phyloP scores from a whole-genome alignment of 2,329 filamentous ascomycete species.

The Calonectria leucothoes region DNA sequence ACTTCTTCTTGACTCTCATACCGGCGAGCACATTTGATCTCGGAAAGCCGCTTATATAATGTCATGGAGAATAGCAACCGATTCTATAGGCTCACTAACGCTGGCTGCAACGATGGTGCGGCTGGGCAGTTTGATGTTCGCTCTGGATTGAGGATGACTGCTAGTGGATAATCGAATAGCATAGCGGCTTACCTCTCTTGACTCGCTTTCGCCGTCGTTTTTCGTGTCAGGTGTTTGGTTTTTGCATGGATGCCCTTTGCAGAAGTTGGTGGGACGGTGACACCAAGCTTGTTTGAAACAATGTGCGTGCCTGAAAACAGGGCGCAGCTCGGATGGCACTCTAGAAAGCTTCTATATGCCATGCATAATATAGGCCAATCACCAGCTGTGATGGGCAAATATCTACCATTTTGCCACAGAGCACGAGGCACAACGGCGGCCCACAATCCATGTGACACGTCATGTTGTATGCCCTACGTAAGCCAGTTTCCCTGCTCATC shows the following conservation, averaged over 20 bases:
- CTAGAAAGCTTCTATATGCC: not conserved
- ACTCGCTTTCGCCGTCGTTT: not conserved
- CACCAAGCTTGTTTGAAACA: not conserved
- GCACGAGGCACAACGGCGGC: not conserved
- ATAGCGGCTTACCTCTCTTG: not conserved
- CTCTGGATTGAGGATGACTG: too few species aligned
- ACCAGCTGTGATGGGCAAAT: not conserved
- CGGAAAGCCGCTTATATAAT: not conserved
- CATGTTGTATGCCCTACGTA: not conserved
- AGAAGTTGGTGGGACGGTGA: not conserved
- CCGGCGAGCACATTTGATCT: not conserved
- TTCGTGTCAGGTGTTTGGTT: not conserved
- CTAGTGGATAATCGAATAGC: not conserved
- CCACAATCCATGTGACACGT: not conserved
- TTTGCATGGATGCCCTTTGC: not conserved
- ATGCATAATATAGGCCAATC: not conserved
- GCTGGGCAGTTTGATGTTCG: not conserved
- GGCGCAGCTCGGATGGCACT: not conserved
- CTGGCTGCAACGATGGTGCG: not conserved
- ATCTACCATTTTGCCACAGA: not conserved
- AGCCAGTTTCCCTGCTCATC: slow-evolving; percentile 22
- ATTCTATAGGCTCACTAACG: not conserved
- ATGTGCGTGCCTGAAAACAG: not conserved
- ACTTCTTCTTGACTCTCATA: too few species aligned
- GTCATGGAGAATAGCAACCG: not conserved